These are phyloP conservation scores for Phytophthora boehmeriae DNA, from an alignment of 352 stramenopile species.

Conservation along the genomic window DNA sequence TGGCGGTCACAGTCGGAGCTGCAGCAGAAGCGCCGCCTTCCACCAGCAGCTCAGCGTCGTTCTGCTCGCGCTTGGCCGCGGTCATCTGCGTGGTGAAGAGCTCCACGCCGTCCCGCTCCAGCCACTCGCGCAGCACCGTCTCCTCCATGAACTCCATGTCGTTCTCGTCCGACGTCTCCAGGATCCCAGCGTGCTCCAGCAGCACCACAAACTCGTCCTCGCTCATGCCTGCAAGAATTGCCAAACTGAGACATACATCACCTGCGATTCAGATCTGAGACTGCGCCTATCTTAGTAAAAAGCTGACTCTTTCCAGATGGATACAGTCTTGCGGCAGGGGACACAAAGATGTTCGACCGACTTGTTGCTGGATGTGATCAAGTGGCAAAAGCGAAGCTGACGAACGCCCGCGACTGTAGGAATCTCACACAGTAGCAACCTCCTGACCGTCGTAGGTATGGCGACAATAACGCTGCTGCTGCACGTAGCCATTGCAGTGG, in stretches of 20 bases:
- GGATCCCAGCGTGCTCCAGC: conserved; percentile 77
- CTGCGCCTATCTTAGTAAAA: background rate
- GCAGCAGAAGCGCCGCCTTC: conserved; percentile 18
- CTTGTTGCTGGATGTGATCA: no score
- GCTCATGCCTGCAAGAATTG: conserved; percentile 42
- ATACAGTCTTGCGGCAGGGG: background rate
- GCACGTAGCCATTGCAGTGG: background rate
- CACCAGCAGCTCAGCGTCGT: conserved; percentile 29
- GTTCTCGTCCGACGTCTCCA: conserved; percentile 72
- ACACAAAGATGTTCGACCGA: no score
- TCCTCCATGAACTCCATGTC: conserved; percentile 77
- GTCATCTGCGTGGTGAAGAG: conserved; percentile 54
- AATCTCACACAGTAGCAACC: no score
- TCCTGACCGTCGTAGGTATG: conserved; percentile 5
- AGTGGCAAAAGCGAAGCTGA: no score
- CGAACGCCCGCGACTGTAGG: no score
- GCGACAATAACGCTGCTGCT: conserved; percentile 11
- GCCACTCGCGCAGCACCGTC: conserved; percentile 67
- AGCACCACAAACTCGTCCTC: conserved; percentile 89
- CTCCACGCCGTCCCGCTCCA: conserved; percentile 71
- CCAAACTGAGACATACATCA: conserved; percentile 3
- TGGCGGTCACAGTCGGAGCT: conserved; percentile 22
- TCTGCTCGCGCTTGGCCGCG: conserved; percentile 20
- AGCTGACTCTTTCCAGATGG: conserved; percentile 1
- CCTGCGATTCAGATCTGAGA: conserved; percentile 2